Evolutionary conservation across 108 stramenopile species (phyloP).

Genomic region (Cyclotella baltica): DNA sequence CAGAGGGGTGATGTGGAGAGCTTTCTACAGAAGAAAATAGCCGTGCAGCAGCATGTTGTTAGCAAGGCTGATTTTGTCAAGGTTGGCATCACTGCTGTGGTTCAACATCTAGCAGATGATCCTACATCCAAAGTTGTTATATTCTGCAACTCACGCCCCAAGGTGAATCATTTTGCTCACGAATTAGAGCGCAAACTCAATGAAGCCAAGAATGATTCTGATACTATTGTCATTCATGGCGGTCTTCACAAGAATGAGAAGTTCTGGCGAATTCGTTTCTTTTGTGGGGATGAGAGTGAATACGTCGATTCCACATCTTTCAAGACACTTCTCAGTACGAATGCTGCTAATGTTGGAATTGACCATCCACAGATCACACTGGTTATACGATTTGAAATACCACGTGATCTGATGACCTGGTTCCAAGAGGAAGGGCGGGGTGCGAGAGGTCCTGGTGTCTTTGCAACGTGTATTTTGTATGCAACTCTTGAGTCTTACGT

Average conservation of each 20-base stretch:
- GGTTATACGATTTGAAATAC: background rate
- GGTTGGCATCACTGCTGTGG: background rate
- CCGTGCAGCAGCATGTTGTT: background rate
- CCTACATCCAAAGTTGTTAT: background rate
- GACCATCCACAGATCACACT: background rate
- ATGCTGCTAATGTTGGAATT: background rate
- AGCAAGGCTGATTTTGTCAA: background rate
- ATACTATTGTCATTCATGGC: background rate
- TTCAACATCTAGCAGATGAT: background rate
- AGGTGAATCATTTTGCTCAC: background rate
- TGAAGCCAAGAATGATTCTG: background rate
- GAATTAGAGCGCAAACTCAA: background rate
- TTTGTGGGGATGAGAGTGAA: background rate
- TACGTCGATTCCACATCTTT: background rate
- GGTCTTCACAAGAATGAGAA: background rate
- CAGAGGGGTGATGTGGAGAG: background rate
- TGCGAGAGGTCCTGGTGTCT: background rate
- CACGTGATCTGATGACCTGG: background rate
- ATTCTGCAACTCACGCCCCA: background rate
- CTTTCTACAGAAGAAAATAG: background rate
- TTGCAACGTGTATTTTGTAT: background rate
- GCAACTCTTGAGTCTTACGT: background rate
- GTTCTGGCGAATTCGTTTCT: background rate
- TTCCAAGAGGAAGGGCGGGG: background rate
- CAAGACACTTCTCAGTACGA: background rate